A percentile compares a stretch with the other conserved stretches of the same genome.
Evolutionary conservation across 176 grass and related monocot species (phyloP).

Genomic region (Triticum monococcum): DNA sequence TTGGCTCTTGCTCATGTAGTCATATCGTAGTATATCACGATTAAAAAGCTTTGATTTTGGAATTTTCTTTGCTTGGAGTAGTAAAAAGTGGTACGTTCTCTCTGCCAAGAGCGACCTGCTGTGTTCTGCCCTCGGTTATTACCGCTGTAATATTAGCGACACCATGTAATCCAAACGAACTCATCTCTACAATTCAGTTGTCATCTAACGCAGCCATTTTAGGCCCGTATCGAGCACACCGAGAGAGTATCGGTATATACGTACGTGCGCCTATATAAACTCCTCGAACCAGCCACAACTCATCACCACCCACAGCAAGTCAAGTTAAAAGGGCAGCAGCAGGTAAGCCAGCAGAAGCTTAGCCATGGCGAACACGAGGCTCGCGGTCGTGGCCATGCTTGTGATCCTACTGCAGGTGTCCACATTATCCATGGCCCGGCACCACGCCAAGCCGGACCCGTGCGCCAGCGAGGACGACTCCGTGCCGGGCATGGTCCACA

Average conservation of each 20-base stretch:
- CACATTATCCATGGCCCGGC: background rate
- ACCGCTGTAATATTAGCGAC: background rate
- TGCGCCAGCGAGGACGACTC: background rate
- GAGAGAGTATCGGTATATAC: conserved; percentile 6
- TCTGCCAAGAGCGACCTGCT: background rate
- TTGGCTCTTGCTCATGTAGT: background rate
- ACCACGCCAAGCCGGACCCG: conserved; percentile 7
- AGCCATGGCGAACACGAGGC: background rate
- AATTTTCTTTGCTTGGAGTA: background rate
- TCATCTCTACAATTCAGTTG: background rate
- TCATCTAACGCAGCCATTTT: background rate
- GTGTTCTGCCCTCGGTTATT: conserved; percentile 9
- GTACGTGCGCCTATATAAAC: conserved; percentile 4
- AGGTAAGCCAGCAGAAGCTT: background rate
- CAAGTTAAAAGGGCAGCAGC: background rate
- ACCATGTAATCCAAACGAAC: conserved; percentile 2
- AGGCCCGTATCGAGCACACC: background rate
- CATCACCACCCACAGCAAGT: background rate
- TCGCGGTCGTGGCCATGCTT: background rate
- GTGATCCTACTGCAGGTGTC: conserved; percentile 10
- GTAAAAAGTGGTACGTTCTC: background rate
- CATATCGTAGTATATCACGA: background rate
- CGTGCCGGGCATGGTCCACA: background rate
- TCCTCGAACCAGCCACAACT: background rate
- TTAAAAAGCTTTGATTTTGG: background rate